Evolutionary conservation across 2,329 filamentous ascomycete genomes (phyloP).

Genomic region (Ophiocordyceps camponoti-floridani): DNA sequence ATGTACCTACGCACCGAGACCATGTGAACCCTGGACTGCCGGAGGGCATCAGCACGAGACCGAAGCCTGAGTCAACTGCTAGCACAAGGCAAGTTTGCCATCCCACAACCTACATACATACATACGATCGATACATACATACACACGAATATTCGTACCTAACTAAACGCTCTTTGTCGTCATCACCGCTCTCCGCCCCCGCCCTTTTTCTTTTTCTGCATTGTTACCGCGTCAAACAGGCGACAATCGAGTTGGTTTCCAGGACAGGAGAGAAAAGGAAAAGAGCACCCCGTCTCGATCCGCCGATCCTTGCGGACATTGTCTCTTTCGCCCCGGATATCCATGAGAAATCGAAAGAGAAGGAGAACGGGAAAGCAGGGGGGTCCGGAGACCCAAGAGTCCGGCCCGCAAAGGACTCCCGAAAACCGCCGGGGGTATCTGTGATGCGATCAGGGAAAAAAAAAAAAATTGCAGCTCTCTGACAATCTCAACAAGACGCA

Average conservation of each 20-base stretch:
- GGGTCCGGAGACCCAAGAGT: background rate
- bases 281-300: background rate
- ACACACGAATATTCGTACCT: background rate
- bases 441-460: background rate
- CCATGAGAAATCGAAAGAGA: background rate
- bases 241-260: no score
- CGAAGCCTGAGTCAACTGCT: background rate
- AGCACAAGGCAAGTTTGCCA: background rate
- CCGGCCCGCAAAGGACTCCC: background rate
- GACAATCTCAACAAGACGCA: background rate
- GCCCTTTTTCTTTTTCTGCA: background rate
- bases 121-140: no score
- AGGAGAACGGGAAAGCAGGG: background rate
- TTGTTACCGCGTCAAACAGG: background rate
- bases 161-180: background rate
- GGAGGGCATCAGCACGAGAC: background rate
- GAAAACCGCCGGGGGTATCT: background rate
- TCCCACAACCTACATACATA: no score
- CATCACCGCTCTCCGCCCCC: background rate
- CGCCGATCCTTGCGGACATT: background rate
- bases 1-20: no score
- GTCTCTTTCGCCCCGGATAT: background rate
- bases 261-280: background rate
- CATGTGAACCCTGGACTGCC: background rate
- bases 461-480: background rate